Percentiles rank a stretch among this genome's conserved stretches.
Conservation (phyloP, 2,329 filamentous ascomycete genomes). For the Xylariales sp. region DNA sequence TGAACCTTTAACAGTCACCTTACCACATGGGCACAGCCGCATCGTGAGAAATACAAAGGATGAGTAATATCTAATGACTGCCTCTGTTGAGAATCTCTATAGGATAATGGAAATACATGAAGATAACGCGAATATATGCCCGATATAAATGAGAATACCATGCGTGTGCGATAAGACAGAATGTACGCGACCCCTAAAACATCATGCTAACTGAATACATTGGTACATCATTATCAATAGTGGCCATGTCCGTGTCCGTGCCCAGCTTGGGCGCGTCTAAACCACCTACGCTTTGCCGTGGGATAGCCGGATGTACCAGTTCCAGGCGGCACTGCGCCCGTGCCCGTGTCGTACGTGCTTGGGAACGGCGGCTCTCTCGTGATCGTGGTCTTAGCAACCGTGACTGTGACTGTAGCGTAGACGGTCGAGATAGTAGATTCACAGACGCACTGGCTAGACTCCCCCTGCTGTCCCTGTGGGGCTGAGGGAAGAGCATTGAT, state of each 20-base stretch:
- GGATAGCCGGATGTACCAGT: slow-evolving; percentile 27
- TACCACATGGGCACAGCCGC: background rate
- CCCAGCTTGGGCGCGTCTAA: slow-evolving; percentile 38
- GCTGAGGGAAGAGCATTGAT: slow-evolving; percentile 24
- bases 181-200: background rate
- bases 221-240: slow-evolving; percentile 14
- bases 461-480: slow-evolving; percentile 11
- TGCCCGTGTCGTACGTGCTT: slow-evolving; percentile 39
- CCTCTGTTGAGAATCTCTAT: slow-evolving; percentile 4
- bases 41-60: background rate
- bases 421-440: slow-evolving; percentile 43
- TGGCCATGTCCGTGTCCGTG: slow-evolving; percentile 37
- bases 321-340: slow-evolving; percentile 32
- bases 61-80: background rate
- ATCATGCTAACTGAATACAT: background rate
- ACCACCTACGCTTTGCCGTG: slow-evolving; percentile 43
- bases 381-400: slow-evolving; percentile 37
- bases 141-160: background rate
- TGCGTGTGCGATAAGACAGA: background rate
- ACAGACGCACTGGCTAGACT: slow-evolving; percentile 38
- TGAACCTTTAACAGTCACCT: too few relatives aligned
- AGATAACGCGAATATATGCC: background rate
- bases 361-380: slow-evolving; percentile 47
- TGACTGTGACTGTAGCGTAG: slow-evolving; percentile 43
- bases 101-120: background rate